phyloP scores from a whole-genome alignment of 2,329 filamentous ascomycete genomes.

The Penicillium hesseltinei region DNA sequence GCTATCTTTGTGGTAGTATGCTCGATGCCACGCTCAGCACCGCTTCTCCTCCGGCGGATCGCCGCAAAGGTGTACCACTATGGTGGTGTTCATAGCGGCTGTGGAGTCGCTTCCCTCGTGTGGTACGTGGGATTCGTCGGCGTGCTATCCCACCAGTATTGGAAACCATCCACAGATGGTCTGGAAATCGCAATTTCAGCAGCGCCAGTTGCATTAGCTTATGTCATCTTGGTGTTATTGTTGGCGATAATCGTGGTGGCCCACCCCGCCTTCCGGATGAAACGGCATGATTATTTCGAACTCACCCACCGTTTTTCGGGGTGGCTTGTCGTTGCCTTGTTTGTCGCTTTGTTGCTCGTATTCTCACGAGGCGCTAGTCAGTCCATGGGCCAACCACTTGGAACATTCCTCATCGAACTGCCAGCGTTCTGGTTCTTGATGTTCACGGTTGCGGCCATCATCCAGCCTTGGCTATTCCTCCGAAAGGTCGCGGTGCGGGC shows the following conservation, averaged over 20 bases:
- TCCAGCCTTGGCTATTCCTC: conserved; percentile 71
- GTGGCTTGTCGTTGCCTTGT: conserved; percentile 65
- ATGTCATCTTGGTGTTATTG: conserved; percentile 58
- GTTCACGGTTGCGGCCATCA: conserved; percentile 62
- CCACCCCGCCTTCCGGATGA: conserved; percentile 61
- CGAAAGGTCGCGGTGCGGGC: conserved; percentile 65
- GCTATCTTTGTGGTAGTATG: conserved; percentile 48
- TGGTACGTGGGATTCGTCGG: conserved; percentile 47
- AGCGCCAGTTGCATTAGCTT: conserved; percentile 55
- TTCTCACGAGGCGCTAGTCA: conserved; percentile 47
- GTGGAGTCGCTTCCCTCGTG: conserved; percentile 48
- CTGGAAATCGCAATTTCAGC: conserved; percentile 24
- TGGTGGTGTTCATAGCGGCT: conserved; percentile 55
- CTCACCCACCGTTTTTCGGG: conserved; percentile 68
- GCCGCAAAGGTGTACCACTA: conserved; percentile 54
- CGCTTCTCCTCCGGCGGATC: conserved; percentile 46
- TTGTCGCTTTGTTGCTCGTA: conserved; percentile 64
- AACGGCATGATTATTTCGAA: conserved; percentile 68
- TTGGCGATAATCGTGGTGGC: conserved; percentile 61
- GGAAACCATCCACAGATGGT: conserved; percentile 20
- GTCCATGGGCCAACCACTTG: conserved; percentile 35
- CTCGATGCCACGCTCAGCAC: conserved; percentile 46
- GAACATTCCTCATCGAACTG: conserved; percentile 44
- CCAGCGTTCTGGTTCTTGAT: conserved; percentile 68
- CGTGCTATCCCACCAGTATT: conserved; percentile 36